Percentiles rank a stretch among this genome's conserved stretches.
phyloP scores from a whole-genome alignment of 2,329 filamentous ascomycete species.

The Lachnellula arida region DNA sequence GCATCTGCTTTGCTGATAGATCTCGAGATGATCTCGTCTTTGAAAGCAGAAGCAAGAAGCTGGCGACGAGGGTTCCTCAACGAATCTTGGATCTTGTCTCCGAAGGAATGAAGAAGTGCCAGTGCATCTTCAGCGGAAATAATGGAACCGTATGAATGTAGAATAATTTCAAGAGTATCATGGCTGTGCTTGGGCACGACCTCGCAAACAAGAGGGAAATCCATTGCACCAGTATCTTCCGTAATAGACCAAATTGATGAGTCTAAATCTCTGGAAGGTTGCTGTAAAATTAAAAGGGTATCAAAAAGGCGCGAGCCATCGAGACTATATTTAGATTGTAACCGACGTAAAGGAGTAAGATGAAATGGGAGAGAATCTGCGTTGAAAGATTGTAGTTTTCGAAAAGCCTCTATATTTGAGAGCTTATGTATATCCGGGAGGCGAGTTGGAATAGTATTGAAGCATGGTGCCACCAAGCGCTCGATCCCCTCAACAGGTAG shows the following conservation, averaged over 20 bases:
- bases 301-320: constrained; percentile 64
- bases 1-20: background rate
- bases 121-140: constrained; percentile 19
- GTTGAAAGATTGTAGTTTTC: constrained; percentile 43
- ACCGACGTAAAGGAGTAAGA: constrained; percentile 66
- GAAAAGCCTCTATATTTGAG: constrained; percentile 30
- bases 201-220: constrained; percentile 74
- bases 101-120: constrained; percentile 21
- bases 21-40: constrained; percentile 18
- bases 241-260: constrained; percentile 50
- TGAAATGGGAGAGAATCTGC: constrained; percentile 62
- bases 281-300: constrained; percentile 74
- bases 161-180: constrained; percentile 51
- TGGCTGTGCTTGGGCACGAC: constrained; percentile 51
- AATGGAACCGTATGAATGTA: constrained; percentile 57
- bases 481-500: constrained; percentile 62
- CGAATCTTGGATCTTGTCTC: constrained; percentile 18
- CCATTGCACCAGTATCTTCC: constrained; percentile 60
- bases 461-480: constrained; percentile 78
- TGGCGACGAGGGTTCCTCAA: constrained; percentile 28
- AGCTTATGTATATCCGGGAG: constrained; percentile 53
- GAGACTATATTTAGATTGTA: constrained; percentile 51
- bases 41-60: constrained; percentile 19
- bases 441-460: constrained; percentile 80
- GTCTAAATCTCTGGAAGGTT: constrained; percentile 53